phyloP scores from a whole-genome alignment of 2,329 filamentous ascomycete genomes.

The Magnaporthiopsis incrustans region DNA sequence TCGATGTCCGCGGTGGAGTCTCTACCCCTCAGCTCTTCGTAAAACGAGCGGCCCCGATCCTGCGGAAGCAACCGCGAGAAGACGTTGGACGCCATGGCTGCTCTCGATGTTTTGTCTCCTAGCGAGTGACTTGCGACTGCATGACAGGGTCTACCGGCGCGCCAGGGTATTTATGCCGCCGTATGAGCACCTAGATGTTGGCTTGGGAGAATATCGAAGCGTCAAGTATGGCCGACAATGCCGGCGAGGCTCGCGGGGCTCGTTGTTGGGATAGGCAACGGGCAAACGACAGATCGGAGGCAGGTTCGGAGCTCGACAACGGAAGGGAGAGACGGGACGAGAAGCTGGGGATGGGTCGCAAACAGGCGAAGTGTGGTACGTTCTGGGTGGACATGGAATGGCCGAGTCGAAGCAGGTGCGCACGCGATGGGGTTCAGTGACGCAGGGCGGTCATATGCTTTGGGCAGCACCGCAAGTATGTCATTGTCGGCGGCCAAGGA shows the following conservation, averaged over 20 bases:
- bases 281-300: neutral
- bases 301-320: neutral
- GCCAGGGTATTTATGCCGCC: too few relatives aligned
- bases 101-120: neutral
- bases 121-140: neutral
- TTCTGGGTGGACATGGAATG: neutral
- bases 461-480: neutral
- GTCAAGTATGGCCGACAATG: neutral
- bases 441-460: neutral
- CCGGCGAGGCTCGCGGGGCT: neutral
- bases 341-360: neutral
- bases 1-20: conserved; percentile 34
- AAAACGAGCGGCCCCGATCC: conserved; percentile 35
- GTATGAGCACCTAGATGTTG: neutral
- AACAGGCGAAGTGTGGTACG: neutral
- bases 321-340: neutral
- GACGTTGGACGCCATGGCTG: conserved; percentile 37
- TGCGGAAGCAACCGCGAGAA: conserved; percentile 35
- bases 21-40: conserved; percentile 37
- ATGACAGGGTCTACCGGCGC: neutral
- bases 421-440: neutral
- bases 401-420: too few relatives aligned
- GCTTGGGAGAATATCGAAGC: neutral
- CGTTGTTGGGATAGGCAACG: too few relatives aligned
- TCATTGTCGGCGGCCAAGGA: neutral